Evolutionary conservation across 345 rosid genomes (phyloP), one percentile per base, ranked within the genome.

Genomic region (Trapa incisa): DNA sequence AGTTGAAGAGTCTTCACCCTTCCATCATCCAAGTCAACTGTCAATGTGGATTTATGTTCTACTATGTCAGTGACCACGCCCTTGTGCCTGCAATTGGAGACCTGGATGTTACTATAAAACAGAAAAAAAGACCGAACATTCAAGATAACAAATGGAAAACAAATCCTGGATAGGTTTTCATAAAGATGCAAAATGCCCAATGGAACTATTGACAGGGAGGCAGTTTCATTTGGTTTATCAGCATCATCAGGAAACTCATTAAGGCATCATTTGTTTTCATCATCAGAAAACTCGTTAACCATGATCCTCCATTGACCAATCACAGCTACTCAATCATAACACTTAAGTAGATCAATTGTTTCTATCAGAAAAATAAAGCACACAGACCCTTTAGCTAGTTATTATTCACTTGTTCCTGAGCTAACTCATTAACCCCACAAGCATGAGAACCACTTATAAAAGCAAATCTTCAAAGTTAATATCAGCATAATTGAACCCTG

Each of bases 21-120:
- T 64, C 95, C 89, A 67, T 86, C 95, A 80, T 87, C 96, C 32
- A 94, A 75, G n/a, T 76, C 74, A 64, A 91, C 88, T 42, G 89
- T 85, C 74, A 91, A 64, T 22, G 70, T 73, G 37, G 92, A 84
- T 53, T 91, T 76, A 62, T 86, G 87, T 69, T 81, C 92, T 62
- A 60, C 68, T 56, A 80, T 70, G 68, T 81, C 84, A 3, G 83
- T 83, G 36, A 94, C 97, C 39, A 79, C 82, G 43, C 99, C 99
- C 75, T 81, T 94, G 65, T 86, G 91, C 99, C 99, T 94, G 87
- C 57, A 72, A 71, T 41, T 47, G 15, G 61, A 68, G 54, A 65
- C 35, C 12, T 14, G 52, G 17, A 39, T 22, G 29, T 22, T 22
- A 22, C 2, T 16, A 1, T 35, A 54, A 12, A 54, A 5, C 2